Conservation (phyloP, 768 basidiomycete genomes). For the Postia placenta region DNA sequence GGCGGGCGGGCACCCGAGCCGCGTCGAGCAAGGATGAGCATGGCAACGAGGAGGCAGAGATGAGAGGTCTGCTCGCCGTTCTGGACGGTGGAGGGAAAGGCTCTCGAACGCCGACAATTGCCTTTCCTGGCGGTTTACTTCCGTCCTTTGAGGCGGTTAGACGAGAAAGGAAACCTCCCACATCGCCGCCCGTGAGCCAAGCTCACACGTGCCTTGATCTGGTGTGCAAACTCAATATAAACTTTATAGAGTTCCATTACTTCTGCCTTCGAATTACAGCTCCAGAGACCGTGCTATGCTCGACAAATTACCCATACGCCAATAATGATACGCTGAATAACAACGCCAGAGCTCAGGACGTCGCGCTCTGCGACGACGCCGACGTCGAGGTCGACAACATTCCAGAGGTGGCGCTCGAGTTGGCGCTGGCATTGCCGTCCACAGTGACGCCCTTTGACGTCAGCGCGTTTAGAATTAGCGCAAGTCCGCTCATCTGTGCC, state of each 20-base stretch:
- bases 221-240: too few relatives aligned
- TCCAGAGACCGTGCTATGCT: too few relatives aligned
- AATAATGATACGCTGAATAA: conserved; percentile 11
- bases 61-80: background rate
- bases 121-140: background rate
- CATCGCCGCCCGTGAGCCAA: too few relatives aligned
- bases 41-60: background rate
- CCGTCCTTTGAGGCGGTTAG: background rate
- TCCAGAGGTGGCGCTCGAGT: background rate
- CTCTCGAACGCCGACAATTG: background rate
- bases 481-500: conserved; percentile 72
- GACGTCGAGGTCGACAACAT: background rate
- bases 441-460: conserved; percentile 41
- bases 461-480: conserved; percentile 63
- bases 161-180: background rate
- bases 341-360: too few relatives aligned
- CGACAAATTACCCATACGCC: conserved; percentile 7
- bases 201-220: background rate
- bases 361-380: background rate
- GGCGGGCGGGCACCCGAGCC: too few relatives aligned
- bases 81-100: background rate
- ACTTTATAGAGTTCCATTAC: too few relatives aligned
- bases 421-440: conserved; percentile 4
- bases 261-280: too few relatives aligned
- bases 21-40: background rate